Evolutionary conservation across 2,329 filamentous ascomycete species (phyloP).

Genomic region (Verticillium longisporum): DNA sequence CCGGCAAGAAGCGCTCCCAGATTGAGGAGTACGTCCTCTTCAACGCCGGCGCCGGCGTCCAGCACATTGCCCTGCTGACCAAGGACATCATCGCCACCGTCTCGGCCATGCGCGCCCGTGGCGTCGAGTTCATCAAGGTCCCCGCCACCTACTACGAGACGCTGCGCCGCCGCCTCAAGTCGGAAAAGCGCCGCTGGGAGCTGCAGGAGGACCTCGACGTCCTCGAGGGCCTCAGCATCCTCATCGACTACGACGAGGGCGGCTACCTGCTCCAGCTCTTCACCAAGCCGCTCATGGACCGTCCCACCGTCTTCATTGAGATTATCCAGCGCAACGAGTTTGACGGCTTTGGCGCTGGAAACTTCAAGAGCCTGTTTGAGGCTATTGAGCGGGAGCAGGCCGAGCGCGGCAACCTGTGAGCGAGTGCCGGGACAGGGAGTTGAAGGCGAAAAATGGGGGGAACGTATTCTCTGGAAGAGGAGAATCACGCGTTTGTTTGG

Average conservation of each 20-base stretch:
- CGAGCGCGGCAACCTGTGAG: conserved; percentile 70
- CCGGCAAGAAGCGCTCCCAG: conserved; percentile 84
- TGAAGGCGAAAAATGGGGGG: neutral
- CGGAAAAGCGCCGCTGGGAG: conserved; percentile 50
- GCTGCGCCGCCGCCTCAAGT: conserved; percentile 67
- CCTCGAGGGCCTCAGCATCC: conserved; percentile 71
- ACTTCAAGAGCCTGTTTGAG: conserved; percentile 93
- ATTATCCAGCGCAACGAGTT: conserved; percentile 92
- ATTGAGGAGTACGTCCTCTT: conserved; percentile 92
- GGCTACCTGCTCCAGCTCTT: conserved; percentile 77
- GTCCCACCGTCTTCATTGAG: conserved; percentile 92
- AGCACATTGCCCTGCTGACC: conserved; percentile 87
- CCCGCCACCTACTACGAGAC: conserved; percentile 79
- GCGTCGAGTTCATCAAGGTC: conserved; percentile 88
- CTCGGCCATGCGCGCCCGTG: conserved; percentile 70
- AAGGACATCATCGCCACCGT: conserved; percentile 73
- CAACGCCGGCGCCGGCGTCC: conserved; percentile 83
- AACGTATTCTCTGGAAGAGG: neutral
- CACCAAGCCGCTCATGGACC: conserved; percentile 85
- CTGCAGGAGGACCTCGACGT: conserved; percentile 75
- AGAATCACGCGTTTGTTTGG: neutral
- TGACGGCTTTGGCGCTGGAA: conserved; percentile 86
- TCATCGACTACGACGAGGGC: conserved; percentile 92
- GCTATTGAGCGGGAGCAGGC: conserved; percentile 92
- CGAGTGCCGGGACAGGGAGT: neutral